These are phyloP conservation scores for Taxillus chinensis DNA, from an alignment of 164 flowering plant genomes.

Conservation along the genomic window DNA sequence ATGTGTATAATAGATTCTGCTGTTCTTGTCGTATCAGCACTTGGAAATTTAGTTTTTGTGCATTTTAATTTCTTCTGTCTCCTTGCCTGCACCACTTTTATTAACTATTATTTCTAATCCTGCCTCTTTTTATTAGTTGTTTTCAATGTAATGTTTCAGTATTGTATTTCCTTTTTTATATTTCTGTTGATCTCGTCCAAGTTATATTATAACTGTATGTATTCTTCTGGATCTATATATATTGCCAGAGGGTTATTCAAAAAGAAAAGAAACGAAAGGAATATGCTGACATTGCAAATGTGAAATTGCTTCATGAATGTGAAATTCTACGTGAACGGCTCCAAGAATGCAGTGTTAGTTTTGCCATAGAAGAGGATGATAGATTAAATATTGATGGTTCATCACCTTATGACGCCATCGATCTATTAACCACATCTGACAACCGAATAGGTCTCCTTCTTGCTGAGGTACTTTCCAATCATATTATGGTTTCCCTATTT, in stretches of 20 bases:
- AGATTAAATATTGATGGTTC: neutral
- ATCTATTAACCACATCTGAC: conserved; percentile 1
- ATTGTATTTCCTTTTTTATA: no score
- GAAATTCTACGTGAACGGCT: neutral
- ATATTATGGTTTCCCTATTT: neutral
- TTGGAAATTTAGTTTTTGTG: no score
- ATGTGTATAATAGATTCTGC: no score
- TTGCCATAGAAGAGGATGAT: neutral
- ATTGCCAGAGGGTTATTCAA: neutral
- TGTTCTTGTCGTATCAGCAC: no score
- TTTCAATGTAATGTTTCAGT: no score
- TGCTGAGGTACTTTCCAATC: neutral
- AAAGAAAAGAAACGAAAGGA: neutral
- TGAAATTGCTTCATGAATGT: conserved; percentile 1
- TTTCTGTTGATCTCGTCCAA: no score
- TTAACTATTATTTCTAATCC: no score
- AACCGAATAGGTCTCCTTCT: conserved; percentile 3
- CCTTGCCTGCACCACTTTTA: no score
- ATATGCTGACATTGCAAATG: neutral
- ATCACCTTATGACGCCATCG: neutral
- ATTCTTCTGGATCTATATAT: neutral
- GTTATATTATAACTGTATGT: no score
- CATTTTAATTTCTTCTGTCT: no score
- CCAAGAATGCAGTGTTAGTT: conserved; percentile 1
- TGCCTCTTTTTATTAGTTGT: no score